Percentiles rank a stretch among this genome's conserved stretches.
Conservation (phyloP, 805 yeast species). For the Sungouiozyma ichnusensis region DNA sequence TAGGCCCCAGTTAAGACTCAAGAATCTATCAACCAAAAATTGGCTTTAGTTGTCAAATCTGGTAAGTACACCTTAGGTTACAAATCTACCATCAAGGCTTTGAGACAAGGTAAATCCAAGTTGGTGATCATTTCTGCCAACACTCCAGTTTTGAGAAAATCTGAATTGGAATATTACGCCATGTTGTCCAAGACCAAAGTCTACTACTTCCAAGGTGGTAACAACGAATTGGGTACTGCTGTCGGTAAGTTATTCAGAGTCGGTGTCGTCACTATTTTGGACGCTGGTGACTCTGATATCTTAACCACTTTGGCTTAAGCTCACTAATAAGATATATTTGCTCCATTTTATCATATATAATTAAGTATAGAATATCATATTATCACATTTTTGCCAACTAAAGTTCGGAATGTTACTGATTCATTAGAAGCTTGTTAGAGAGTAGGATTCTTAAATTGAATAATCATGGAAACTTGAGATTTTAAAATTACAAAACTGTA, state of each 20-base stretch:
- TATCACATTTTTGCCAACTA: background rate
- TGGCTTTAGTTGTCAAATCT: constrained; percentile 95
- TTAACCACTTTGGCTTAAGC: constrained; percentile 48
- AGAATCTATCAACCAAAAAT: constrained; percentile 95
- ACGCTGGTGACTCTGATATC: constrained; percentile 99
- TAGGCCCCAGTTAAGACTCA: constrained; percentile 90
- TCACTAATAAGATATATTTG: constrained; percentile 5
- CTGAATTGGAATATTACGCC: constrained; percentile 99
- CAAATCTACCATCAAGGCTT: constrained; percentile 96
- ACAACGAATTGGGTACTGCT: constrained; percentile 99
- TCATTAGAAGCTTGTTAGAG: too few relatives aligned
- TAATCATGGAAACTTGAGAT: background rate
- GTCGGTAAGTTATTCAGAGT: constrained; percentile 99
- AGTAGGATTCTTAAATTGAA: too few relatives aligned
- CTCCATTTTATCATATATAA: background rate
- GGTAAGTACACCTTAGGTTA: constrained; percentile 99
- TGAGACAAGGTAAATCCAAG: constrained; percentile 99
- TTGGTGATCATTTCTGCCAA: constrained; percentile 95
- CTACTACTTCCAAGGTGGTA: constrained; percentile 99
- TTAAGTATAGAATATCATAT: background rate
- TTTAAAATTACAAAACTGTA: too few relatives aligned
- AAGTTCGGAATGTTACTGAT: too few relatives aligned
- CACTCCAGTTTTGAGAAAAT: constrained; percentile 99
- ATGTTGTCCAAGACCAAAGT: constrained; percentile 95
- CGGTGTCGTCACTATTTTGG: constrained; percentile 91